Evolutionary conservation across 1,284 basidiomycete species (phyloP).

Genomic region (Rhodotorula sp.): DNA sequence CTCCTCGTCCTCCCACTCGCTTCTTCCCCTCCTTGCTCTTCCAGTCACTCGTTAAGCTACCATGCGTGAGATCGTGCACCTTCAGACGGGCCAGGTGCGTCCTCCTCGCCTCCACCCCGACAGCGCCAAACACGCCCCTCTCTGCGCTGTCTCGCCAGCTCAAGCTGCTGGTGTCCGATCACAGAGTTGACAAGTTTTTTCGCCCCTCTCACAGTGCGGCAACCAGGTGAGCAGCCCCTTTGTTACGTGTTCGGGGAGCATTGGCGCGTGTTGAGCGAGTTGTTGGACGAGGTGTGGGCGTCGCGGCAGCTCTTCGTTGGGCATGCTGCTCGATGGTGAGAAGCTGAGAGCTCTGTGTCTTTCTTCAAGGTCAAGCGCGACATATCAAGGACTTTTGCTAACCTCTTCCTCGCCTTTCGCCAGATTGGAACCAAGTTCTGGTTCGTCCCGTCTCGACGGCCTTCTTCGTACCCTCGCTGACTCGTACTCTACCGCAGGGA

Average conservation of each 20-base stretch:
- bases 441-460: conserved; percentile 60
- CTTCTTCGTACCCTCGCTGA: background rate
- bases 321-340: no score
- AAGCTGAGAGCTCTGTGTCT: no score
- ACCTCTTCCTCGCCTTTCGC: background rate
- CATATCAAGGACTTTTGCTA: background rate
- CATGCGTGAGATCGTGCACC: conserved; percentile 78
- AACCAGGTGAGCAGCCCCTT: conserved; percentile 6
- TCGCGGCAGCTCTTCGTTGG: no score
- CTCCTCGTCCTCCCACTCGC: no score
- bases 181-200: background rate
- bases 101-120: conserved; percentile 37
- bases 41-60: background rate
- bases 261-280: background rate
- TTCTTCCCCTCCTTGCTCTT: background rate
- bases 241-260: no score
- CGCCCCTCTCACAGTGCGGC: background rate
- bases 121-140: no score
- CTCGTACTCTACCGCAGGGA: conserved; percentile 38
- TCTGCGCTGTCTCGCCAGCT: no score
- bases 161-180: fast-evolving
- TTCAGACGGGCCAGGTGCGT: conserved; percentile 88
- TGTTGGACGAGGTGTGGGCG: background rate
- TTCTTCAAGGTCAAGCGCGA: background rate
- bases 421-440: conserved; percentile 72